phyloP scores from a whole-genome alignment of 2,329 filamentous ascomycete species.

The Microdochium trichocladiopsis region DNA sequence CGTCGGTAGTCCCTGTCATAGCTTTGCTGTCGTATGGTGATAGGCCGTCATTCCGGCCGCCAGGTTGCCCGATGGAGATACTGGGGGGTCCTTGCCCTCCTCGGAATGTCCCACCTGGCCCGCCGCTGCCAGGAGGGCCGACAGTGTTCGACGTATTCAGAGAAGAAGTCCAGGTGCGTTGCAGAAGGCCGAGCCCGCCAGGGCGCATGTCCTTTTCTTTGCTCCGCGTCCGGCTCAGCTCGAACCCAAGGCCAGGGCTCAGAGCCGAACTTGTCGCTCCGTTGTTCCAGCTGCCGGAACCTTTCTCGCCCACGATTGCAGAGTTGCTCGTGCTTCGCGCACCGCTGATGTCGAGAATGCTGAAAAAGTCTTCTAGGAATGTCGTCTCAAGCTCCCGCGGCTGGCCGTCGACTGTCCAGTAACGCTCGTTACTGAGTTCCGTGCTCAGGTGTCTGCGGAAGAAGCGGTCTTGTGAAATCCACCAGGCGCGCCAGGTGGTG shows the following conservation, averaged over 20 bases:
- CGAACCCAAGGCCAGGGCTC: background rate
- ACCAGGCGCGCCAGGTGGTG: slow-evolving; percentile 35
- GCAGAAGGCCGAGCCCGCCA: background rate
- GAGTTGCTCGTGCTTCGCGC: background rate
- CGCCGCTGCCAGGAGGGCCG: too few relatives aligned
- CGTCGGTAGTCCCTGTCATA: background rate
- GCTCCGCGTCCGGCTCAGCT: background rate
- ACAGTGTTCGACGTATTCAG: background rate
- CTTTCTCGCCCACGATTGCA: background rate
- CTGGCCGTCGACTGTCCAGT: slow-evolving; percentile 36
- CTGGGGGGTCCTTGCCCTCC: too few relatives aligned
- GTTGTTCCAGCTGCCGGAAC: background rate
- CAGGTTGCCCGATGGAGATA: too few relatives aligned
- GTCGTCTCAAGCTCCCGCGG: slow-evolving; percentile 32
- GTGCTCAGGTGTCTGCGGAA: slow-evolving; percentile 35
- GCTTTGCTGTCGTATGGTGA: background rate
- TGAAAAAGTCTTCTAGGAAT: slow-evolving; percentile 35
- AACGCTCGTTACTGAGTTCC: slow-evolving; percentile 39
- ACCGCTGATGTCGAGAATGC: slow-evolving; percentile 1
- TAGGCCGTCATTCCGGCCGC: background rate
- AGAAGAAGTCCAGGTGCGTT: background rate
- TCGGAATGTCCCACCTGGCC: too few relatives aligned
- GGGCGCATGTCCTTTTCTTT: background rate
- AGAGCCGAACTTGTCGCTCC: background rate
- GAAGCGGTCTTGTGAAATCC: slow-evolving; percentile 38